These are phyloP conservation scores for Trichoderma brevicompactum DNA, from an alignment of 2,329 filamentous ascomycete genomes.

Conservation along the genomic window DNA sequence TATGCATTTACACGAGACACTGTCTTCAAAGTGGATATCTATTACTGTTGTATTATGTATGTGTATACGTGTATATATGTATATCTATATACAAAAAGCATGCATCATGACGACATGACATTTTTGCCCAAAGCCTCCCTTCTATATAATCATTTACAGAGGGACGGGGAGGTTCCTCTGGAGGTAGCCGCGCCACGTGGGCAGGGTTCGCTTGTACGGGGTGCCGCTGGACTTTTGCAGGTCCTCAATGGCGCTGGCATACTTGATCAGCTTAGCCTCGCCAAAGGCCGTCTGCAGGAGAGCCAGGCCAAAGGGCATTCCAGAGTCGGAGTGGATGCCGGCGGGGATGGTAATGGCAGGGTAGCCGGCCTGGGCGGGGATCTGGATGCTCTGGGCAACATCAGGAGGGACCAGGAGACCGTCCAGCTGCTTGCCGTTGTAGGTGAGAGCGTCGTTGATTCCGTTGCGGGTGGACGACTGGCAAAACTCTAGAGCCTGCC, in stretches of 20 bases:
- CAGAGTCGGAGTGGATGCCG: conserved; percentile 56
- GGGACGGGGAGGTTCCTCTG: conserved; percentile 50
- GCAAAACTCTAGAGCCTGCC: conserved; percentile 66
- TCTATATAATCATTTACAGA: conserved; percentile 31
- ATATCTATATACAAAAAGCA: conserved; percentile 24
- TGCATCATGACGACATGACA: conserved; percentile 12
- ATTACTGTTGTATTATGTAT: conserved; percentile 19
- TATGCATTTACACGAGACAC: too few relatives aligned
- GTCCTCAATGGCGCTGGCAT: conserved; percentile 67
- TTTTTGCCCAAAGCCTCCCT: background rate
- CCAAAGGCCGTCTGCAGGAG: conserved; percentile 65
- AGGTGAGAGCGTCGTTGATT: conserved; percentile 68
- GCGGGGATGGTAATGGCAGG: conserved; percentile 72
- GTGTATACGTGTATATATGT: conserved; percentile 20
- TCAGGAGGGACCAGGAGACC: conserved; percentile 71
- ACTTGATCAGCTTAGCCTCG: conserved; percentile 62
- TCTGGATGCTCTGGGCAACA: conserved; percentile 68
- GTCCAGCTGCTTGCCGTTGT: conserved; percentile 54
- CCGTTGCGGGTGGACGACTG: conserved; percentile 64
- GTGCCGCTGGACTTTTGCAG: conserved; percentile 51
- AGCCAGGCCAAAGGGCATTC: conserved; percentile 65
- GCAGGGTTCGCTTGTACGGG: conserved; percentile 52
- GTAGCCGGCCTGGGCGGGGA: conserved; percentile 76
- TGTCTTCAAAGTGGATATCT: background rate
- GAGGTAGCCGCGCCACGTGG: conserved; percentile 58